phyloP scores from a whole-genome alignment of 208 protist species.

The Leishmania turanica region DNA sequence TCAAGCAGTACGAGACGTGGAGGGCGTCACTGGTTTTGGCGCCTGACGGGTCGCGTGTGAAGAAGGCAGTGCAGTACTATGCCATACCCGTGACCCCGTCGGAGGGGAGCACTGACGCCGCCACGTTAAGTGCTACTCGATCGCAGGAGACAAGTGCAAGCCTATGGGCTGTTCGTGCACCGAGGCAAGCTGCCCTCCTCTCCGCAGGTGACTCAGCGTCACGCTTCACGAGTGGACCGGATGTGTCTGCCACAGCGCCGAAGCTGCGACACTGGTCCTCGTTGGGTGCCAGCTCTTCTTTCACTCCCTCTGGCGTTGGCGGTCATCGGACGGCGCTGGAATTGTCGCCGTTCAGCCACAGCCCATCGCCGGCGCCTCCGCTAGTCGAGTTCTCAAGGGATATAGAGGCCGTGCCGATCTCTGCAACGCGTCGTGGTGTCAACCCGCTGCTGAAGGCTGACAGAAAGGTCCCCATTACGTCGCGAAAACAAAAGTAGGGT shows the following conservation, averaged over 20 bases:
- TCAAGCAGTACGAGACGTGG: slow-evolving; percentile 21
- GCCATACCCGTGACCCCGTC: neutral
- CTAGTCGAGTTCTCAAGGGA: too few species aligned
- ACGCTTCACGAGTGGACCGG: too few species aligned
- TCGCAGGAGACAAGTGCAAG: too few species aligned
- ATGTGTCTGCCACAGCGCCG: neutral
- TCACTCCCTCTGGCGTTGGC: too few species aligned
- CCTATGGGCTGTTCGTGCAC: neutral
- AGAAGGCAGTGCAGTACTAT: slow-evolving; percentile 27
- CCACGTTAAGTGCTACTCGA: neutral
- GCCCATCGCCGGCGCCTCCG: neutral
- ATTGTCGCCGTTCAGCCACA: neutral
- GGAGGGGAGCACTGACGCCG: neutral
- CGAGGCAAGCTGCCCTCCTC: too few species aligned
- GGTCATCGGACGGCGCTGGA: neutral
- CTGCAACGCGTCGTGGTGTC: neutral
- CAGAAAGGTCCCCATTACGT: neutral
- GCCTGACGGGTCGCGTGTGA: slow-evolving; percentile 42
- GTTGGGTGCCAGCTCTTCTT: neutral
- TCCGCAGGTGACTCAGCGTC: too few species aligned
- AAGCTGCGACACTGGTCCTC: neutral
- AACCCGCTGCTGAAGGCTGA: neutral
- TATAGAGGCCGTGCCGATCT: neutral
- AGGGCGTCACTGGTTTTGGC: slow-evolving; percentile 28
- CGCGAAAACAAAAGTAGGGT: too few species aligned